Percentiles rank a stretch among this genome's conserved stretches.
Evolutionary conservation across 2,329 filamentous ascomycete species (phyloP).

Genomic region (Phialophora tarda): DNA sequence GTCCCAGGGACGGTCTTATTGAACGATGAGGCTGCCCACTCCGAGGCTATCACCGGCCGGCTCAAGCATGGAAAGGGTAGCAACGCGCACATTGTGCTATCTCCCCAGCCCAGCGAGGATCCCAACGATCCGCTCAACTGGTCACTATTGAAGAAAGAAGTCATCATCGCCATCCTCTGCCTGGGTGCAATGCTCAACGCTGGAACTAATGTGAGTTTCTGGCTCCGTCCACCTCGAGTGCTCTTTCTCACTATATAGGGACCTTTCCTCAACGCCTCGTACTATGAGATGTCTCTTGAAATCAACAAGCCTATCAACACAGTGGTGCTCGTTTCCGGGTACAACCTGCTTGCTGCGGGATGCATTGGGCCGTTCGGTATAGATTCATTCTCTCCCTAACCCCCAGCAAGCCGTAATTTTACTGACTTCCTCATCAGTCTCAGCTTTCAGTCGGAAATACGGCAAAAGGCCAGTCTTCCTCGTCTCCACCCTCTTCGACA

Average conservation of each 20-base stretch:
- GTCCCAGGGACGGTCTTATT: constrained; percentile 35
- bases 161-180: constrained; percentile 41
- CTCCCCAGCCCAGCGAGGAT: constrained; percentile 41
- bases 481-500: constrained; percentile 37
- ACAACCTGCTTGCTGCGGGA: constrained; percentile 38
- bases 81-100: constrained; percentile 36
- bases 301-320: constrained; percentile 33
- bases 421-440: constrained; percentile 20
- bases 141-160: constrained; percentile 41
- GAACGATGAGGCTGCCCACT: constrained; percentile 35
- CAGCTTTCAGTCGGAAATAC: constrained; percentile 53
- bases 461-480: constrained; percentile 44
- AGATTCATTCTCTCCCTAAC: neutral
- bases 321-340: constrained; percentile 35
- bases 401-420: neutral
- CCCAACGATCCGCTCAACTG: constrained; percentile 44
- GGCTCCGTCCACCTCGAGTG: neutral
- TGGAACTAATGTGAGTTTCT: constrained; percentile 35
- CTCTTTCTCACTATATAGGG: constrained; percentile 21
- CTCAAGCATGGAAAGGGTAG: constrained; percentile 36
- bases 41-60: constrained; percentile 29
- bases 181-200: constrained; percentile 42
- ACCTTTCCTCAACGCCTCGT: constrained; percentile 37
- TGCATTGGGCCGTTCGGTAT: constrained; percentile 36
- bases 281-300: constrained; percentile 31